A percentile compares a stretch with the other conserved stretches of the same genome.
Evolutionary conservation across 2,329 filamentous ascomycete genomes (phyloP).

Genomic region (Plenodomus lindquistii): DNA sequence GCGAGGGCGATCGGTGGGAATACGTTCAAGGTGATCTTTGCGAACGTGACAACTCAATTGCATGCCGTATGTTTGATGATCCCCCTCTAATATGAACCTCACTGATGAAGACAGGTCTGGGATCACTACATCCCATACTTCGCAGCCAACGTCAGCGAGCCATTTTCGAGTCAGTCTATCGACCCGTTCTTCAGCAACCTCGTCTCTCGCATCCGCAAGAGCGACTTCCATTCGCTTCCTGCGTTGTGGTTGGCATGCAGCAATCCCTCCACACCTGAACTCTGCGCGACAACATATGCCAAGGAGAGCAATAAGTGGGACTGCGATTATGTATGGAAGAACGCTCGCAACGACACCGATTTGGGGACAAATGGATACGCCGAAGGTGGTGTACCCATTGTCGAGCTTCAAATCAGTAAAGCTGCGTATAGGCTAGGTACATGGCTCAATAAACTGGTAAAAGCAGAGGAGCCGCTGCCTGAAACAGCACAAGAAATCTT

Average conservation of each 20-base stretch:
- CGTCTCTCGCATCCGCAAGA: constrained; percentile 40
- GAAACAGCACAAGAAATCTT: not conserved
- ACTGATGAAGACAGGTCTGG: constrained; percentile 41
- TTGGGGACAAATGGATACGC: constrained; percentile 45
- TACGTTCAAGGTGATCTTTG: constrained; percentile 43
- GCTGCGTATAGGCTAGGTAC: constrained; percentile 44
- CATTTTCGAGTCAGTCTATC: constrained; percentile 43
- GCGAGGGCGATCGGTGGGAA: constrained; percentile 46
- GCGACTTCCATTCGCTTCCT: constrained; percentile 42
- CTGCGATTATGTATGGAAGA: constrained; percentile 46
- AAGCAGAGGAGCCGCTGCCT: constrained; percentile 3
- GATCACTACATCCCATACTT: constrained; percentile 45
- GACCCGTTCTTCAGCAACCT: constrained; percentile 42
- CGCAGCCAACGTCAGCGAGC: constrained; percentile 36
- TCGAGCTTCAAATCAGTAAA: constrained; percentile 49
- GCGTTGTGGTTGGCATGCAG: constrained; percentile 44
- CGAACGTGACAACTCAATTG: constrained; percentile 36
- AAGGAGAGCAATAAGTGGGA: constrained; percentile 46
- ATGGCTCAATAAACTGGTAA: constrained; percentile 46
- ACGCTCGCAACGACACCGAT: constrained; percentile 36
- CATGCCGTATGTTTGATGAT: constrained; percentile 41
- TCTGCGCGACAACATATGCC: constrained; percentile 45
- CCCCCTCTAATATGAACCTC: not conserved
- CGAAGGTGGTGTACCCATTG: constrained; percentile 43
- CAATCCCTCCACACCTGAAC: constrained; percentile 34